phyloP scores from a whole-genome alignment of 1,139 yeast genomes.

The Taphrina populina region DNA sequence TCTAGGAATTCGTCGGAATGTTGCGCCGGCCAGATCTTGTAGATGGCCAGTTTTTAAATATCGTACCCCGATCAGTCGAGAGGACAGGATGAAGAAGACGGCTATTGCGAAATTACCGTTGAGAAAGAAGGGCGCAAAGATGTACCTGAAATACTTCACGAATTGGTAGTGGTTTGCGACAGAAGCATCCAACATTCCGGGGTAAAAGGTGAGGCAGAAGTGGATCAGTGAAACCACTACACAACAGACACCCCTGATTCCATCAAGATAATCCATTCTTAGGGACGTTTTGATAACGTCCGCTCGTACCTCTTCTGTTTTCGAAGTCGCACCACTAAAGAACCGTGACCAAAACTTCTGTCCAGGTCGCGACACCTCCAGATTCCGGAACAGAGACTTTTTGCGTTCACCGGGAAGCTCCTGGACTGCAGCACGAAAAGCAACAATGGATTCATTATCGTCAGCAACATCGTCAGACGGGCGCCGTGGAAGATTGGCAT shows the following conservation, averaged over 20 bases:
- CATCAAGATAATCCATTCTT: conserved; percentile 26
- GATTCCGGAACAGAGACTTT: conserved; percentile 2
- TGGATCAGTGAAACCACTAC: conserved; percentile 27
- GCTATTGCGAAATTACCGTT: conserved; percentile 31
- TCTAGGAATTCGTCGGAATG: conserved; percentile 30
- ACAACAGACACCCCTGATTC: conserved; percentile 29
- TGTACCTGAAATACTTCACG: conserved; percentile 14
- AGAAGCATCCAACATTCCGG: conserved; percentile 12
- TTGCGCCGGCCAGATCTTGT: conserved; percentile 26
- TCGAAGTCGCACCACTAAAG: conserved; percentile 2
- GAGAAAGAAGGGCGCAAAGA: conserved; percentile 24
- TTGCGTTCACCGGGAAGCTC: conserved; percentile 3
- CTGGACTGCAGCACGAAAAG: conserved; percentile 7
- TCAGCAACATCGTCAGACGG: conserved; percentile 19
- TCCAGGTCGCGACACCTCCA: conserved; percentile 7
- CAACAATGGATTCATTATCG: conserved; percentile 13
- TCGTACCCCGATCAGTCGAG: conserved; percentile 25
- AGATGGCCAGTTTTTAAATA: conserved; percentile 19
- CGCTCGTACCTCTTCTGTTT: not conserved
- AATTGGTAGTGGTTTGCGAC: conserved; percentile 8
- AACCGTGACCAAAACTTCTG: conserved; percentile 14
- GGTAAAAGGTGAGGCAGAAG: conserved; percentile 27
- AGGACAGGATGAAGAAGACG: conserved; percentile 32
- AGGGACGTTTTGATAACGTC: not conserved
- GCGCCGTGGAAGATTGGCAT: conserved; percentile 22